These are phyloP conservation scores for Leptodermis oblonga DNA, from an alignment of 257 asterid species.

Conservation along the genomic window DNA sequence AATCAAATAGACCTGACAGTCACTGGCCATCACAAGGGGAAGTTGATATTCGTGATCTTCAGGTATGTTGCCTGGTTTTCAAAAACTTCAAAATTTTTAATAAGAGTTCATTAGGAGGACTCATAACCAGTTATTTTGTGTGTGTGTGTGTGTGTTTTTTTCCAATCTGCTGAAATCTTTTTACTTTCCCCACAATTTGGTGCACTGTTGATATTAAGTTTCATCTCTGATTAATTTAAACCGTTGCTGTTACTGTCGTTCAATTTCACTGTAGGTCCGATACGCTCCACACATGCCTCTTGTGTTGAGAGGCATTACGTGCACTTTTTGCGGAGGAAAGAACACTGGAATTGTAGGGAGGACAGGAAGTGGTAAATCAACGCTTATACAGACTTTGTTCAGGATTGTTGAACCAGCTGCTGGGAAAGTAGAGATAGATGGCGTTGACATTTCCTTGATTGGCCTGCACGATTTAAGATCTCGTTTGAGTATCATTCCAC, in stretches of 20 bases:
- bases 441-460: conserved; percentile 47
- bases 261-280: conserved; percentile 59
- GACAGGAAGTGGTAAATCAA: conserved; percentile 96
- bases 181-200: too few relatives aligned
- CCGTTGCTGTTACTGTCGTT: background rate
- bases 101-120: too few relatives aligned
- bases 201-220: too few relatives aligned
- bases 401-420: conserved; percentile 75
- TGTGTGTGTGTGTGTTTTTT: too few relatives aligned
- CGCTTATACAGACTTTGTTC: conserved; percentile 87
- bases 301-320: conserved; percentile 74
- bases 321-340: conserved; percentile 78
- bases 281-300: conserved; percentile 92
- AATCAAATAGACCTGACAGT: conserved; percentile 52
- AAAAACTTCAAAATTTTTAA: background rate
- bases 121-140: too few relatives aligned
- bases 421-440: conserved; percentile 70
- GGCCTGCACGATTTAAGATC: conserved; percentile 86
- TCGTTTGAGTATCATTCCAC: conserved; percentile 87
- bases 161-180: too few relatives aligned
- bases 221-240: too few relatives aligned
- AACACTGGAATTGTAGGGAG: conserved; percentile 91
- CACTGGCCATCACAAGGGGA: conserved; percentile 75
- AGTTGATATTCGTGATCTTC: conserved; percentile 64
- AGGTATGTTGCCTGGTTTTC: conserved; percentile 38